Conservation (phyloP, 208 protist species). For the Trypanosoma cruzi region DNA sequence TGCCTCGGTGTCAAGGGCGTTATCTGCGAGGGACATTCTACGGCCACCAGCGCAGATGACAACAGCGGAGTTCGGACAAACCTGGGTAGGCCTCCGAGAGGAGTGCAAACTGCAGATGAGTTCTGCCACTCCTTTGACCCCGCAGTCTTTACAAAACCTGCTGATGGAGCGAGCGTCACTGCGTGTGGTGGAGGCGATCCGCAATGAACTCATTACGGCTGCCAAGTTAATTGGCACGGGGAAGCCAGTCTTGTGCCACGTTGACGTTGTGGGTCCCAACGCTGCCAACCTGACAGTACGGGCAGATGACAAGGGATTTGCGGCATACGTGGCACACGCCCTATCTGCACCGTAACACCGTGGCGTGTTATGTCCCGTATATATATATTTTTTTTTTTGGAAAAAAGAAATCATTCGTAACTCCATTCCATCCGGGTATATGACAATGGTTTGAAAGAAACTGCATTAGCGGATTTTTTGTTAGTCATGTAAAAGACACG, state of each 20-base stretch:
- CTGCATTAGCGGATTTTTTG: neutral
- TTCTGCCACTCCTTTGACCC: conserved; percentile 13
- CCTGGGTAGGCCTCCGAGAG: conserved; percentile 22
- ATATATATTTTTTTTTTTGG: neutral
- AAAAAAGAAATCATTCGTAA: neutral
- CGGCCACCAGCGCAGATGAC: conserved; percentile 32
- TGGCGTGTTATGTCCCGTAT: neutral
- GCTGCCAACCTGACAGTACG: conserved; percentile 34
- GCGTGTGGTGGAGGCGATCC: conserved; percentile 64
- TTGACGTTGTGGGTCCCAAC: conserved; percentile 14
- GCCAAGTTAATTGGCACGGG: conserved; percentile 29
- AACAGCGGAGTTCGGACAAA: conserved; percentile 47
- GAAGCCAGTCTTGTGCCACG: conserved; percentile 34
- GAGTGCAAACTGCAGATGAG: conserved; percentile 30
- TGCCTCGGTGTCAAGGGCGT: neutral
- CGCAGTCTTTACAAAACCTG: conserved; percentile 29
- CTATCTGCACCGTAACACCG: conserved; percentile 3
- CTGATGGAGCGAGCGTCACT: conserved; percentile 39
- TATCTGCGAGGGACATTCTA: conserved; percentile 26
- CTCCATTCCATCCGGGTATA: neutral
- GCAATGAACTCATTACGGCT: conserved; percentile 56
- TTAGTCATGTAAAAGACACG: neutral
- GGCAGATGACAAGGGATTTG: conserved; percentile 20
- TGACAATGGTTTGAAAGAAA: neutral
- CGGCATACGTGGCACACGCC: conserved; percentile 19